Evolutionary conservation across 2,329 filamentous ascomycete species (phyloP), one percentile per base, ranked within the genome.

Genomic region (Cephalotrichum gorgonifer): DNA sequence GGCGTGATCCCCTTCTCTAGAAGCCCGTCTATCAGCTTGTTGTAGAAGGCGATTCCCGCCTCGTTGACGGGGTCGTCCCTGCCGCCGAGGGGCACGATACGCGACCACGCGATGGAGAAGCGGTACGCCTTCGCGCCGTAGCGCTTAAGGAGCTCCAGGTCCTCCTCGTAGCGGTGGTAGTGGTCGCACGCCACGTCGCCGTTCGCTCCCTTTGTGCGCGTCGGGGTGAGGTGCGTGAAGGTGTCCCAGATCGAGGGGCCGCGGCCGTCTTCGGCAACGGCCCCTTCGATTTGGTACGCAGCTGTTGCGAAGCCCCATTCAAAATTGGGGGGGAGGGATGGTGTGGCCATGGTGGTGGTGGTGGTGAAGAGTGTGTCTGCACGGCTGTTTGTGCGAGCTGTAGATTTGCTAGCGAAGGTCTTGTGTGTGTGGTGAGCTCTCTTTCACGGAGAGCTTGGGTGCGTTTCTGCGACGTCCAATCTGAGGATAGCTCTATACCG

Each of bases 21-120:
- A 17, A 83, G 66, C 57, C 80, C 76, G 54, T 83, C 75, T 25
- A 81, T 73, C 35, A 84, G 71, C 42, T 75, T 71, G 57, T 75
- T 68, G 60, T 83, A 84, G 60, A 78, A 76, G 44, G 74, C 67
- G 30, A 84, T 60, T 6, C 79, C 79, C 45, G 73, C 70, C 52
- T 80, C 68, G 55, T 83, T 83, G 59, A 83, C 59, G 0, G 79
- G 77, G 51, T 83, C 79, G 45, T 81, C 73, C 48, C 76, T 75
- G 17, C 79, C 79, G 17, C 80, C 79, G 4, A 81, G 66, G 0
- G 81, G 80, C 47, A 83, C 81, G 52, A 84, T 76, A 41, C 79
- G 75, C 12, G 77, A 75, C 80, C 80, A 83, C 4, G 79, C 78
- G 25, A 83, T 65, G 3, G 79, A 83, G 60, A 83, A 83, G 23